Percentiles rank a stretch among this genome's conserved stretches.
Conservation (phyloP, 805 yeast species). For the Monosporozyma aerobia region DNA sequence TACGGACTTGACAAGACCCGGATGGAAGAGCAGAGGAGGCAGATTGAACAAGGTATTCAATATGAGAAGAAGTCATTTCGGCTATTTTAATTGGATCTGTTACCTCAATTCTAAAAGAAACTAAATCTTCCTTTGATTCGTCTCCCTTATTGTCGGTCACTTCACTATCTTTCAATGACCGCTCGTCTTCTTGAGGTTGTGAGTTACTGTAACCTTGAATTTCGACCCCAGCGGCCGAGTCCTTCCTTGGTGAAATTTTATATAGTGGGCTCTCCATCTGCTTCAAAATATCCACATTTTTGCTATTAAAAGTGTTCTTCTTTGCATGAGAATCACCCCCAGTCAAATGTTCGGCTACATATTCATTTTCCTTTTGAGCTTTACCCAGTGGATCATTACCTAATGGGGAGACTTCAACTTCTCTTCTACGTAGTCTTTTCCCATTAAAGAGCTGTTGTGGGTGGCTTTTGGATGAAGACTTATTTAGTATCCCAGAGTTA, state of each 20-base stretch:
- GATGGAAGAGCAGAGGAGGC: conserved; percentile 33
- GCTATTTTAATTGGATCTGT: conserved; percentile 91
- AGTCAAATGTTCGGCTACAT: conserved; percentile 24
- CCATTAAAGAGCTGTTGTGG: conserved; percentile 40
- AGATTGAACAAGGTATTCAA: conserved; percentile 73
- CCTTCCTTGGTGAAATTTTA: conserved; percentile 15
- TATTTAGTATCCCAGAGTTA: conserved; percentile 6
- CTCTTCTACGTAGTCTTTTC: conserved; percentile 36
- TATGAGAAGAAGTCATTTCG: conserved; percentile 80
- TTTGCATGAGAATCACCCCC: conserved; percentile 23
- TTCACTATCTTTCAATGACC: neutral
- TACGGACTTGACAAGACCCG: conserved; percentile 51
- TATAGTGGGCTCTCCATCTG: conserved; percentile 22
- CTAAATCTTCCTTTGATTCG: conserved; percentile 4
- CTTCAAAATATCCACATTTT: conserved; percentile 9
- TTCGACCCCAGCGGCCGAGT: neutral
- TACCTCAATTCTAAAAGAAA: conserved; percentile 52
- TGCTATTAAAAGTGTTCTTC: conserved; percentile 8
- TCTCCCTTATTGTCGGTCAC: conserved; percentile 6
- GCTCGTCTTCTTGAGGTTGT: neutral
- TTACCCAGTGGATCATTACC: conserved; percentile 28
- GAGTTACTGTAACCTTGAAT: neutral
- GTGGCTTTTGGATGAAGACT: conserved; percentile 11
- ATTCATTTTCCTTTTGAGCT: conserved; percentile 25
- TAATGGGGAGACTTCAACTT: conserved; percentile 3